These are phyloP conservation scores for Ceratocystis cacaofunesta DNA, from an alignment of 2,329 filamentous ascomycete genomes.

Conservation along the genomic window DNA sequence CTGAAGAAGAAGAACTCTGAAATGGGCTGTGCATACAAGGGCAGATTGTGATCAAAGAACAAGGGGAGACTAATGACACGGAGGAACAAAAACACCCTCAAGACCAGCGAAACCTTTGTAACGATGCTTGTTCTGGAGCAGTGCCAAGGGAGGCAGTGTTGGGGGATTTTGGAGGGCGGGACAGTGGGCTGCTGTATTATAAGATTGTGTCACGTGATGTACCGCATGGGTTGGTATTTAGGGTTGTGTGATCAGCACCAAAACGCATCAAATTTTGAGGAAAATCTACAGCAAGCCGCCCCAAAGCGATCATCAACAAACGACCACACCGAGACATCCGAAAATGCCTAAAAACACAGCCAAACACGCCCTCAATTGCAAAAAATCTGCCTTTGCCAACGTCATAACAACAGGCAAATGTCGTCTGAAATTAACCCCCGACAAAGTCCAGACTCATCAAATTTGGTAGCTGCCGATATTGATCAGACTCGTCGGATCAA, in stretches of 20 bases:
- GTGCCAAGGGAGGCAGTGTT: constrained; percentile 1
- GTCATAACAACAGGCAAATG: background rate
- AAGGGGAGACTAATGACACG: constrained; percentile 1
- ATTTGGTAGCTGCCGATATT: constrained; percentile 2
- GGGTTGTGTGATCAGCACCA: background rate
- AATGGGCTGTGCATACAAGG: constrained; percentile 2
- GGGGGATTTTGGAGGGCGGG: background rate
- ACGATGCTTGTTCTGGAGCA: background rate
- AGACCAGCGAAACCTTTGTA: background rate
- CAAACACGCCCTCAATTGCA: background rate
- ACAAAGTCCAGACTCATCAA: background rate
- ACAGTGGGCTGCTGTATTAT: background rate
- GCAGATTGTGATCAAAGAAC: background rate
- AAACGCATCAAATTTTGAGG: no score
- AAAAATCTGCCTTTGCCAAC: background rate
- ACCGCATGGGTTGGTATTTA: background rate
- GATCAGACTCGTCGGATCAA: constrained; percentile 3
- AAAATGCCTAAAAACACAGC: background rate
- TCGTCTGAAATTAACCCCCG: background rate
- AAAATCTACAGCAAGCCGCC: no score
- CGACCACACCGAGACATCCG: background rate
- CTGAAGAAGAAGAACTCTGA: background rate
- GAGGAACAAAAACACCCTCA: constrained; percentile 2
- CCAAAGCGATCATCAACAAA: no score
- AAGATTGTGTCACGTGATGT: background rate